Evolutionary conservation across 352 stramenopile genomes (phyloP), one percentile per base, ranked within the genome.

Genomic region (Blastocystis sp.): DNA sequence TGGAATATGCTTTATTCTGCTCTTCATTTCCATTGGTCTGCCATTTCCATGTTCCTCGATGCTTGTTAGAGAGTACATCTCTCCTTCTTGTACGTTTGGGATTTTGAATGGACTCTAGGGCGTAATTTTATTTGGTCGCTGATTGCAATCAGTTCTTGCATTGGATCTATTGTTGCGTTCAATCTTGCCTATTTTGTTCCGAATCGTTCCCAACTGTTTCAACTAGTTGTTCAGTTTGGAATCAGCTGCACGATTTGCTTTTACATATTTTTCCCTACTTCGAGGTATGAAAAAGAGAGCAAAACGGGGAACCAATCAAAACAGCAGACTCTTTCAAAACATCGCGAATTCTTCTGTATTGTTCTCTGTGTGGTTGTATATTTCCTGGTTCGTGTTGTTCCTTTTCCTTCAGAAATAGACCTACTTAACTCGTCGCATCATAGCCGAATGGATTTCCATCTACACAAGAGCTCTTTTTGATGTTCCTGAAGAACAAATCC

Each of bases 31-130:
- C 13, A 0, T 79, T 56, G 68, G 26, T 39, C 68, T 79, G 1
- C 68, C 68, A 16, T 79, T 79, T 79, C 68, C 68, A 24, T 79
- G 68, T 24, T 79, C 68, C 0, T 79, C 68, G 30, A 56, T 56
- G 26, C 41, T 79, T 7, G 41, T 79, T 20, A 16, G 41, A 59
- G 20, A 62, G 26, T 79, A n/a, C 30, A 79, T 79, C 30, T 13
- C 30, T 37, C 43, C 68, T 2, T n/a, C 20, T 34, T 79, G 68
- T 79, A 54, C n/a, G 13, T 16, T n/a, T n/a, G 16, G 50, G 16
- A 55, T 37, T 20, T 16, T 20, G 20, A 8, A 11, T 79, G 1
- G 13, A 43, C 7, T 20, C 41, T 59, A 79, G 68, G 62, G 13
- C 37, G 41, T 11, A 79, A 50, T 63, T 41, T 79, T 13, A 18